These are phyloP conservation scores for Xylariaceae sp. DNA, from an alignment of 2,329 filamentous ascomycete species.

Conservation along the genomic window DNA sequence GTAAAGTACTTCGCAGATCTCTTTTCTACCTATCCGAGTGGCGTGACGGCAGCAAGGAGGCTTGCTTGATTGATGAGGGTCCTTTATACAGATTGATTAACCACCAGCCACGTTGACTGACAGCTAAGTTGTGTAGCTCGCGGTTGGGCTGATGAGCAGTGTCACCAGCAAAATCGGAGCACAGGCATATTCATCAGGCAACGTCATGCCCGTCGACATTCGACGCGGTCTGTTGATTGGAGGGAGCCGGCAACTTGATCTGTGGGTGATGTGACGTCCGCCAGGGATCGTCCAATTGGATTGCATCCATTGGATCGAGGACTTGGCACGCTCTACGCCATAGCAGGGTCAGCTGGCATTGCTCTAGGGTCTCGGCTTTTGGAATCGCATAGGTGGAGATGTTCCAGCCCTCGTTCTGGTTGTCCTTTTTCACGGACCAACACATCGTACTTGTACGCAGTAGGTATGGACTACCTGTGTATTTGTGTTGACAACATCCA, in stretches of 20 bases:
- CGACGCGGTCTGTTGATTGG: conserved; percentile 5
- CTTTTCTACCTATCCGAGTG: background rate
- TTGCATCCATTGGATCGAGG: background rate
- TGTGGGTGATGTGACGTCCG: conserved; percentile 5
- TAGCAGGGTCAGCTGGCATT: conserved; percentile 17
- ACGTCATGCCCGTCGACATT: conserved; percentile 10
- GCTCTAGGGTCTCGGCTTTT: background rate
- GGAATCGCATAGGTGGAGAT: conserved; percentile 7
- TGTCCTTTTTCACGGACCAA: background rate
- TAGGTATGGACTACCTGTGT: background rate
- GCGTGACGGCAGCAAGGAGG: conserved; percentile 7
- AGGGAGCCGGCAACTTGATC: background rate
- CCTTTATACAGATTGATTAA: background rate
- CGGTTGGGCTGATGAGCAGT: background rate
- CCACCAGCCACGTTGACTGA: conserved; percentile 4
- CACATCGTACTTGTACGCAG: background rate
- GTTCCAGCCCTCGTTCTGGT: conserved; percentile 11
- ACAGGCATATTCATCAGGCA: conserved; percentile 8
- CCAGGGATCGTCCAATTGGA: background rate
- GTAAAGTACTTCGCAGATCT: background rate
- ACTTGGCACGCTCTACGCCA: background rate
- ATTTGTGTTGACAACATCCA: background rate
- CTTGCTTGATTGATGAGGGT: background rate
- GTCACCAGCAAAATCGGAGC: conserved; percentile 2
- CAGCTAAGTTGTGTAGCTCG: background rate